A percentile compares a stretch with the other conserved stretches of the same genome.
phyloP scores from a whole-genome alignment of 2,329 filamentous ascomycete genomes.

The Elsinoe fawcettii region DNA sequence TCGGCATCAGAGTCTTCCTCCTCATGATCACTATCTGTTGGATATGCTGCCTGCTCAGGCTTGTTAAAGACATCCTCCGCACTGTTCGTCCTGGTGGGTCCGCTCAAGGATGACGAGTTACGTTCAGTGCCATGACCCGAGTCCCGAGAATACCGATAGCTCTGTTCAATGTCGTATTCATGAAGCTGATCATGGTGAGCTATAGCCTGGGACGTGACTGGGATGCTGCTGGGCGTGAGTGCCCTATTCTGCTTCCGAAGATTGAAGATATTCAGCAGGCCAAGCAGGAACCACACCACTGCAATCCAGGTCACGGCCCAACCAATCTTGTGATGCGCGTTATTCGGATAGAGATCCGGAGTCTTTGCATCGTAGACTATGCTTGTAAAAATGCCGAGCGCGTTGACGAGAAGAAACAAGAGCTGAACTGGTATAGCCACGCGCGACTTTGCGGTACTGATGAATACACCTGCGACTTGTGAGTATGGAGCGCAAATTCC shows the following conservation, averaged over 20 bases:
- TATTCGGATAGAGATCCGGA: slow-evolving; percentile 77
- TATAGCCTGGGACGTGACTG: slow-evolving; percentile 23
- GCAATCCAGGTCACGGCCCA: slow-evolving; percentile 74
- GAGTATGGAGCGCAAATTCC: background rate
- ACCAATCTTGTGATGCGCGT: slow-evolving; percentile 80
- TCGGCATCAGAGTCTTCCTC: slow-evolving; percentile 34
- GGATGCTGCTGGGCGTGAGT: slow-evolving; percentile 26
- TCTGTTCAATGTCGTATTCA: slow-evolving; percentile 22
- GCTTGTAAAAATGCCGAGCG: slow-evolving; percentile 54
- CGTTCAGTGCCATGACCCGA: slow-evolving; percentile 27
- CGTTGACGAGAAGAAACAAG: slow-evolving; percentile 37
- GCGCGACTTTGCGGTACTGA: slow-evolving; percentile 73
- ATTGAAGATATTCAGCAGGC: slow-evolving; percentile 48
- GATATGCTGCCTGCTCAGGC: slow-evolving; percentile 17
- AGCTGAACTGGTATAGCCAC: slow-evolving; percentile 64
- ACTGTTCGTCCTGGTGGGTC: slow-evolving; percentile 24
- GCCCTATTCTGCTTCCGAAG: slow-evolving; percentile 14
- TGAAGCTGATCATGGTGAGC: slow-evolving; percentile 34
- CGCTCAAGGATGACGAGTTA: slow-evolving; percentile 21
- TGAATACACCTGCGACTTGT: slow-evolving; percentile 60
- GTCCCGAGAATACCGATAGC: slow-evolving; percentile 36
- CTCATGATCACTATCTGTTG: slow-evolving; percentile 24
- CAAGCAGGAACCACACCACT: slow-evolving; percentile 59
- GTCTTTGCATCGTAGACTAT: slow-evolving; percentile 71
- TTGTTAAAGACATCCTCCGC: slow-evolving; percentile 25